Evolutionary conservation across 1,284 basidiomycete genomes (phyloP).

Genomic region (Sparassis latifolia): DNA sequence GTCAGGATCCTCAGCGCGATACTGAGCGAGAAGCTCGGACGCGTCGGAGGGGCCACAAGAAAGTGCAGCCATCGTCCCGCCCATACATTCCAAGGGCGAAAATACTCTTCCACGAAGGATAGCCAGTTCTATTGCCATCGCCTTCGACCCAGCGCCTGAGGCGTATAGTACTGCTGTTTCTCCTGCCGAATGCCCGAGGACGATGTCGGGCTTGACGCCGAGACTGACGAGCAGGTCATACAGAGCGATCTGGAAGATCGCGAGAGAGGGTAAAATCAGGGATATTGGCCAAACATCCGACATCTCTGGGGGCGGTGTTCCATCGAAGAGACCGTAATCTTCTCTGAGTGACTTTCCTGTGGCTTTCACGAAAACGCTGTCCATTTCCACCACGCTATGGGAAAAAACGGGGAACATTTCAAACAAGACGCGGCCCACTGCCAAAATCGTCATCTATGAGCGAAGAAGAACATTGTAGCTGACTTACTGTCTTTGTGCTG

Average conservation of each 20-base stretch:
- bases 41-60: slow-evolving; percentile 25
- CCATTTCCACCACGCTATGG: slow-evolving; percentile 28
- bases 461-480: slow-evolving; percentile 28
- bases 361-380: slow-evolving; percentile 22
- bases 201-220: slow-evolving; percentile 29
- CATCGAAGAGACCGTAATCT: slow-evolving; percentile 26
- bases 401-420: slow-evolving; percentile 28
- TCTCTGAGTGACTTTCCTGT: slow-evolving; percentile 30
- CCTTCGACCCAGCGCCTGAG: slow-evolving; percentile 32
- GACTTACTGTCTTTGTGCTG: slow-evolving; percentile 11
- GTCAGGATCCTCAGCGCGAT: slow-evolving; percentile 4
- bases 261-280: slow-evolving; percentile 31
- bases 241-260: slow-evolving; percentile 39
- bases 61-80: slow-evolving; percentile 37
- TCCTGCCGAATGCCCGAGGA: slow-evolving; percentile 37
- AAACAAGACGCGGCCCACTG: slow-evolving; percentile 37
- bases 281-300: slow-evolving; percentile 28
- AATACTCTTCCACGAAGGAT: slow-evolving; percentile 33
- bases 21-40: slow-evolving; percentile 15
- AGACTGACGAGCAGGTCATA: slow-evolving; percentile 31
- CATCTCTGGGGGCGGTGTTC: slow-evolving; percentile 5
- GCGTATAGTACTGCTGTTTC: slow-evolving; percentile 39
- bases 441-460: background rate
- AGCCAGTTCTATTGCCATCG: slow-evolving; percentile 34
- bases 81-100: slow-evolving; percentile 24